A percentile compares a stretch with the other conserved stretches of the same genome.
These are phyloP conservation scores for Marchantia polymorpha DNA, from an alignment of 225 moss, liverwort and hornwort genomes.

Conservation along the genomic window DNA sequence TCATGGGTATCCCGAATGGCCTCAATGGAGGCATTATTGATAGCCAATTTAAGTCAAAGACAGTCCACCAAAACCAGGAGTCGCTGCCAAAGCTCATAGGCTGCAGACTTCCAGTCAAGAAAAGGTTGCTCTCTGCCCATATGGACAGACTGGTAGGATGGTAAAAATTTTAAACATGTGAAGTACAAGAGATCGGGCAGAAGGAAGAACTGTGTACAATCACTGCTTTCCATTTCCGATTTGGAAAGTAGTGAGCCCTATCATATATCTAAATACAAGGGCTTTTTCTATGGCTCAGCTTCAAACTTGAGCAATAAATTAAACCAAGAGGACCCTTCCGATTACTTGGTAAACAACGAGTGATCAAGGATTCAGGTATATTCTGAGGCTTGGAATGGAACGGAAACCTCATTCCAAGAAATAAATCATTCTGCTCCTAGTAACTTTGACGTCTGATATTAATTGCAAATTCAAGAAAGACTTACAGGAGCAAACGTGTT, in stretches of 20 bases:
- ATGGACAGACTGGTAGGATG: not conserved
- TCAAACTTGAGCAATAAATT: not conserved
- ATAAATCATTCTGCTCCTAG: not conserved
- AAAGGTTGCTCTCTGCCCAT: not conserved
- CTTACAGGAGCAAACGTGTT: not conserved
- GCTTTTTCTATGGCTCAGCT: no score
- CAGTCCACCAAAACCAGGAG: not conserved
- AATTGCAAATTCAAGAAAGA: not conserved
- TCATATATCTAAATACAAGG: not conserved
- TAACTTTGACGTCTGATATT: not conserved
- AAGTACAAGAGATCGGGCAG: not conserved
- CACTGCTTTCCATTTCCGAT: not conserved
- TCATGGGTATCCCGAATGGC: not conserved
- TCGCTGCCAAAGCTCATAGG: not conserved
- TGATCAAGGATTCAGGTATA: not conserved
- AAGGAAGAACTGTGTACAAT: conserved; percentile 1
- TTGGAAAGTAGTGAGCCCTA: not conserved
- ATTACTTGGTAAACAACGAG: not conserved
- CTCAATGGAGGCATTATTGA: not conserved
- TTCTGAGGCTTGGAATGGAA: not conserved
- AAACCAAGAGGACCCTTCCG: not conserved
- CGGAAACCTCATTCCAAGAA: not conserved
- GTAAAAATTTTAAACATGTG: not conserved
- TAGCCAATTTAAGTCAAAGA: not conserved
- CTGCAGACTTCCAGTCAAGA: not conserved